phyloP scores from a whole-genome alignment of 2,329 filamentous ascomycete genomes.

The Epichloe gansuensis region DNA sequence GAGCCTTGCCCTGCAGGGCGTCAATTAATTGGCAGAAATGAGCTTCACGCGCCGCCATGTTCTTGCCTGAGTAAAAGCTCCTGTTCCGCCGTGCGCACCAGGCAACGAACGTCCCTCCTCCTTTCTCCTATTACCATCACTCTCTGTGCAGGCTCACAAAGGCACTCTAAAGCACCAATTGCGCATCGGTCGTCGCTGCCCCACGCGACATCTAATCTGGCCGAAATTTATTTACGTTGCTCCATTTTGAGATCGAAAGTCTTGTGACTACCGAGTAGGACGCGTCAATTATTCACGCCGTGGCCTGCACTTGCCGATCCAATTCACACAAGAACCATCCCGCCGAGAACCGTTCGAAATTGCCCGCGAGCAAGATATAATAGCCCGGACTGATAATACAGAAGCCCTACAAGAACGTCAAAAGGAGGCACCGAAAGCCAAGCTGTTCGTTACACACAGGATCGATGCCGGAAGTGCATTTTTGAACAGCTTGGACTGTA shows the following conservation, averaged over 20 bases:
- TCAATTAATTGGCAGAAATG: not conserved
- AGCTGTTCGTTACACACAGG: not conserved
- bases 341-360: not conserved
- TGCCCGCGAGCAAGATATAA: not conserved
- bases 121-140: not conserved
- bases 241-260: not conserved
- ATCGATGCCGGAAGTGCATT: not conserved
- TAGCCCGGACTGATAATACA: not conserved
- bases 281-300: not conserved
- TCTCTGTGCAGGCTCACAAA: not conserved
- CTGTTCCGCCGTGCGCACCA: not conserved
- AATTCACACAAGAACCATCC: not conserved
- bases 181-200: not conserved
- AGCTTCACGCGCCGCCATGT: not conserved
- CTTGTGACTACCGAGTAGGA: not conserved
- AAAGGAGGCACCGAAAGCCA: not conserved
- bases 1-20: slow-evolving; percentile 1
- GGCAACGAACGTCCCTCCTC: not conserved
- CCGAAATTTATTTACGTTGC: not conserved
- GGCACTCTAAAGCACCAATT: not conserved
- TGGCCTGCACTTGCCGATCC: not conserved
- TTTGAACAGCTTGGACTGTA: not conserved
- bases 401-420: not conserved
- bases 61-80: not conserved
- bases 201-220: not conserved